Evolutionary conservation across 2,329 filamentous ascomycete genomes (phyloP), one percentile per base, ranked within the genome.

Genomic region (Penicillium palitans): DNA sequence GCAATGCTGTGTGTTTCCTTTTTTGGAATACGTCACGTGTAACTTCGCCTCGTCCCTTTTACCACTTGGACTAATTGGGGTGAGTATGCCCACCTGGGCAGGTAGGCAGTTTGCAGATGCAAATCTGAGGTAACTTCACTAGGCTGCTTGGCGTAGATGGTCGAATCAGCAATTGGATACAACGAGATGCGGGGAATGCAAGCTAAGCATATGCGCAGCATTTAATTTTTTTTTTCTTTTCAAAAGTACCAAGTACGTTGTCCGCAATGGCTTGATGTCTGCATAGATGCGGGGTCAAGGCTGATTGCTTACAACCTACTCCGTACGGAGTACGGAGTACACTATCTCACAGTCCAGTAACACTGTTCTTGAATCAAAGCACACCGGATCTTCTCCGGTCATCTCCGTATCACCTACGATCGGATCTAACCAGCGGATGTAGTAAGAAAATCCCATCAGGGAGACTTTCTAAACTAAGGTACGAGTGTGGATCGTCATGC

Each of bases 1-100:
- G 8, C 29, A 45, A 55, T 54, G 47, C 46, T 52, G 27, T 29
- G 52, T 56, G 54, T 65, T 66, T 58, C 64, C 64, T 52, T 48
- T 65, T 66, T 41, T 48, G 64, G 62, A 61, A 60, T 24, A 39
- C 12, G 58, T 67, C 65, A 67, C 65, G 65, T 67, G 65, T 39
- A 40, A 17, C 51, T 39, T 50, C 44, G 37, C 21, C 33, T 45
- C 45, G 45, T 21, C n/a, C 33, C 17, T 42, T n/a, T 47, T 31
- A 33, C 31, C 5, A 35, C 6, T 17, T 35, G 6, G 15, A 17
- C 33, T 13, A 35, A 15, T 56, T 42, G 9, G 44, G 27, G 35
- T 17, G 17, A 37, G 24, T 25, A 35, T 51, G 29, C 25, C 25
- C 25, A 25, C 19, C 19, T 21, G 19, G 25, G 25, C 6, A 31